Percentiles rank a stretch among this genome's conserved stretches.
Evolutionary conservation across 345 rosid genomes (phyloP).

Genomic region (Eutrema yunnanense): DNA sequence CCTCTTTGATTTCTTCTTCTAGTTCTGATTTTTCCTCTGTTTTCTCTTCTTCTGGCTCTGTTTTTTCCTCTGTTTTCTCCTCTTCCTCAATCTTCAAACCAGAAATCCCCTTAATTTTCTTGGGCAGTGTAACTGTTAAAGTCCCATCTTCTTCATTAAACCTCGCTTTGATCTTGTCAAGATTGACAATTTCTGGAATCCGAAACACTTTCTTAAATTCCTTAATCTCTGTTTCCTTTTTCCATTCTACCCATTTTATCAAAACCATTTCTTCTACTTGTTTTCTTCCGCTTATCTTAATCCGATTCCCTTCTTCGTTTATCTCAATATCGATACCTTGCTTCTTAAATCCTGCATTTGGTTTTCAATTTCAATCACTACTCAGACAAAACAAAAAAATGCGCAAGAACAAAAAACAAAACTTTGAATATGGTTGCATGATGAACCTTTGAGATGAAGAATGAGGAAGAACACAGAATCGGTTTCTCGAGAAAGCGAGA

Average conservation of each 20-base stretch:
- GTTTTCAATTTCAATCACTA: background rate
- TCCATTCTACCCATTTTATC: slow-evolving; percentile 55
- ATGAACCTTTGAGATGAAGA: slow-evolving; percentile 64
- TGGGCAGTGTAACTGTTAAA: slow-evolving; percentile 53
- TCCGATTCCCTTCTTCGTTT: slow-evolving; percentile 54
- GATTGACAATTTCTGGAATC: slow-evolving; percentile 53
- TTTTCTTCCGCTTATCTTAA: slow-evolving; percentile 54
- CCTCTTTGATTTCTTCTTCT: slow-evolving; percentile 22
- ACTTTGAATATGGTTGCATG: background rate
- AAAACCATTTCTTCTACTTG: slow-evolving; percentile 63
- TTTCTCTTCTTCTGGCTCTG: background rate
- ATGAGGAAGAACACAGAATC: slow-evolving; percentile 52
- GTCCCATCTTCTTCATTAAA: slow-evolving; percentile 50
- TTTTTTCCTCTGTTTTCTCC: background rate
- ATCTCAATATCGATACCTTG: slow-evolving; percentile 57
- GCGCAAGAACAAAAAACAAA: background rate
- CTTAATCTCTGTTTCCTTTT: slow-evolving; percentile 47
- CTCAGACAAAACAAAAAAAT: background rate
- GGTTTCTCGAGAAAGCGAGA: slow-evolving; percentile 63
- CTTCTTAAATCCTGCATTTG: slow-evolving; percentile 53
- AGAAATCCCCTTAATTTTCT: slow-evolving; percentile 43
- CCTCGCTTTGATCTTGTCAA: slow-evolving; percentile 63
- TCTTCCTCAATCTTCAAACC: slow-evolving; percentile 61
- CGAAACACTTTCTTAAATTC: slow-evolving; percentile 49
- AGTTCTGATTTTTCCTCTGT: slow-evolving; percentile 10